phyloP scores from a whole-genome alignment of 768 basidiomycete genomes.

The Imleria badia region DNA sequence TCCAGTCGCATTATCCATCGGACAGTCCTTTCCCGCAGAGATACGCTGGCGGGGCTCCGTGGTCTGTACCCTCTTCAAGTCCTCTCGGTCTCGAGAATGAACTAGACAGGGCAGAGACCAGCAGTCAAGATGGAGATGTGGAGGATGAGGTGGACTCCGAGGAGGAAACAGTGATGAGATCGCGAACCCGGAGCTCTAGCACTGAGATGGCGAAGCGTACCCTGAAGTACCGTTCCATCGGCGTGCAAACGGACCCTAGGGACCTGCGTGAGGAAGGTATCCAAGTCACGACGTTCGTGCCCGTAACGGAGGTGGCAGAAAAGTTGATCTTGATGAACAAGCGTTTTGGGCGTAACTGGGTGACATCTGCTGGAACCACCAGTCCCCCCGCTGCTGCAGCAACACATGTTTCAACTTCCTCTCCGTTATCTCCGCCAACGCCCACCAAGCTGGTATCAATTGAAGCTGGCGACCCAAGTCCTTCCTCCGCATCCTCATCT shows the following conservation, averaged over 20 bases:
- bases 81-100: slow-evolving; percentile 30
- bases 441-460: slow-evolving; percentile 3
- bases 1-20: slow-evolving; percentile 82
- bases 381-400: background rate
- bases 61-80: slow-evolving; percentile 42
- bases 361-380: slow-evolving; percentile 9
- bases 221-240: slow-evolving; percentile 59
- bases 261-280: slow-evolving; percentile 56
- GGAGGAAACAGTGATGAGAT: slow-evolving; percentile 37
- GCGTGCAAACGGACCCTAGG: slow-evolving; percentile 65
- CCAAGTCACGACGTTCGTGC: slow-evolving; percentile 46
- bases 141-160: slow-evolving; percentile 69
- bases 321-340: slow-evolving; percentile 22
- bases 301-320: slow-evolving; percentile 18
- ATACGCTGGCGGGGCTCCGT: slow-evolving; percentile 63
- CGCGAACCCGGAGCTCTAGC: slow-evolving; percentile 38
- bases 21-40: slow-evolving; percentile 78
- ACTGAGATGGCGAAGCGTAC: slow-evolving; percentile 14
- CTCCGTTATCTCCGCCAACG: slow-evolving; percentile 5
- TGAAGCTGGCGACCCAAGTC: slow-evolving; percentile 6
- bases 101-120: slow-evolving; percentile 54
- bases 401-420: background rate
- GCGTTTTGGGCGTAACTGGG: slow-evolving; percentile 22
- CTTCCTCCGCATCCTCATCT: slow-evolving; percentile 10
- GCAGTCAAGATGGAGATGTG: slow-evolving; percentile 80